phyloP scores from a whole-genome alignment of 106 monocot genomes.

The Gastrodia elata region DNA sequence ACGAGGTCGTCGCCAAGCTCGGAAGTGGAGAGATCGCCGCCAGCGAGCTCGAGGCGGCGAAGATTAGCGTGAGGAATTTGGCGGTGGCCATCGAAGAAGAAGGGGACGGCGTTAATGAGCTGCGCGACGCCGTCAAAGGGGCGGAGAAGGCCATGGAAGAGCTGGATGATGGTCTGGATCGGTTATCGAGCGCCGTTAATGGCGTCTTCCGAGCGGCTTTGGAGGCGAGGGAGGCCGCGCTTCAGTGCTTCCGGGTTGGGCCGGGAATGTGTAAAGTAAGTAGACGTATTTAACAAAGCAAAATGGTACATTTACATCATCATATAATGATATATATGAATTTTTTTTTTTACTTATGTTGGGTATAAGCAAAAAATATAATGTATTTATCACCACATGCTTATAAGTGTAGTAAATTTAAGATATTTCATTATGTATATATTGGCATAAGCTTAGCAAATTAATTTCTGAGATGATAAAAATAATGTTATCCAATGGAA shows the following conservation, averaged over 20 bases:
- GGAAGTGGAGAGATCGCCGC: not conserved
- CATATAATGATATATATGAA: no score
- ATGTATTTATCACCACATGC: no score
- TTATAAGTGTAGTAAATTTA: no score
- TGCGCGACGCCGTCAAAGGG: conserved; percentile 9
- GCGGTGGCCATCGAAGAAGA: conserved; percentile 6
- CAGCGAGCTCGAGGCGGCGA: conserved; percentile 30
- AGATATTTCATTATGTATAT: no score
- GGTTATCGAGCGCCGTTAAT: conserved; percentile 27
- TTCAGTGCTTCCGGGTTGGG: conserved; percentile 27
- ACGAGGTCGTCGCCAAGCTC: conserved; percentile 18
- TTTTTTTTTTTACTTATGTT: no score
- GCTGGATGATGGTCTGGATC: conserved; percentile 37
- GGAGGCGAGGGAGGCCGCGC: conserved; percentile 30
- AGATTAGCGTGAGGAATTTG: conserved; percentile 14
- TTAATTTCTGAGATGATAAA: no score
- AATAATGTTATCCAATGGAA: no score
- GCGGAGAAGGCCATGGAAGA: conserved; percentile 29
- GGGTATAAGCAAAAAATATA: no score
- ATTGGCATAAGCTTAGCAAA: no score
- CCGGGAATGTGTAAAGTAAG: not conserved
- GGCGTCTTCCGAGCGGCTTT: conserved; percentile 41
- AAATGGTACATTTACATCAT: no score
- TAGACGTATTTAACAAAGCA: no score
- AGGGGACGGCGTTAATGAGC: conserved; percentile 1